Base-by-base conservation (phyloP, 768 basidiomycete species). In the Fomitopsis pulvina region DNA sequence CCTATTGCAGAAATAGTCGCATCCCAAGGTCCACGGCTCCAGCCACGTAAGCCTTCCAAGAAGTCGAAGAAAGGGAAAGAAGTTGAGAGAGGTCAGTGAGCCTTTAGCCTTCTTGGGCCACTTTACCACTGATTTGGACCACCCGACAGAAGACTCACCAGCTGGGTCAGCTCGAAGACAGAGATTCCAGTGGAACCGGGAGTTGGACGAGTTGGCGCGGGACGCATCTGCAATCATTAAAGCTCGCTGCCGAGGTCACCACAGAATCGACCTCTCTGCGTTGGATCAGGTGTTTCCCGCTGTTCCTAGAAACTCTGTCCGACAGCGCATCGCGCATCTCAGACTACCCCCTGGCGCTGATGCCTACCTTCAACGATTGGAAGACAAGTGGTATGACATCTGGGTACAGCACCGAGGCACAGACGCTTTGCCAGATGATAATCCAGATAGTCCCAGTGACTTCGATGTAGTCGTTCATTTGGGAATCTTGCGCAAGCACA, bases 151-250 rank as follows among this genome's bases (percentile, higher is more conserved):
- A 50, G 57, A 47, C 39, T 51, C 6, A 24, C 43, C 43, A 11
- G 9, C 43, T 28, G 45, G 50, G 25, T 32, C 44, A 18, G 52
- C 55, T 25, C 59, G 85, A 46, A 76, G 87, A 16, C 77, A 81
- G 42, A 75, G 84, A 48, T 91, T 92, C 62, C 79, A 80, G 42
- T 98, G 92, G 92, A 89, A 79, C 48, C 67, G 76, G 34, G 89
- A 94, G 44, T 91, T 84, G 49, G 92, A 97, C 49, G 95, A 98
- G 52, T 76, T 93, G 32, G 84, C 86, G 22, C 79, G 86, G 47
- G 95, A 98, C 60, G 85, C 85, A 0, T 83, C 81, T 41, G 85
- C 80, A 10, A 83, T 98, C 55, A 79, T 97, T 51, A 79, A 79
- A 57, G 85, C 85, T 29, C 85, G 94, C 14, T 87, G 85, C 60